phyloP scores from a whole-genome alignment of 345 rosid genomes.

The Noccaea bulbosa region DNA sequence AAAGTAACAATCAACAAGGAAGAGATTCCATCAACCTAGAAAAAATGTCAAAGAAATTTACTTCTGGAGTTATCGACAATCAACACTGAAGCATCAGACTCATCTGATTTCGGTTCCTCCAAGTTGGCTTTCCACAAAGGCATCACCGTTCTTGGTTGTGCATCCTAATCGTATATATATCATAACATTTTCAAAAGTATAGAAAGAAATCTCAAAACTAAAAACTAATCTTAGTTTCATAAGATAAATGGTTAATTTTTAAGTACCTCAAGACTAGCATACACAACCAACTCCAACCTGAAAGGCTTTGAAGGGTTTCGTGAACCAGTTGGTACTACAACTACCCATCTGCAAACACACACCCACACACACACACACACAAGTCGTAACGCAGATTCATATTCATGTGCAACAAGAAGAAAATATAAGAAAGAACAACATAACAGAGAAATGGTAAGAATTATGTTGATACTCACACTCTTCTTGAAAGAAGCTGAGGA shows the following conservation, averaged over 20 bases:
- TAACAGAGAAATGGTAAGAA: background rate
- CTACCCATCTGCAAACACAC: slow-evolving; percentile 76
- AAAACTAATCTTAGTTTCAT: background rate
- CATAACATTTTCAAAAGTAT: slow-evolving; percentile 3
- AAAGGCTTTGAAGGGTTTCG: slow-evolving; percentile 62
- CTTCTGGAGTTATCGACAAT: slow-evolving; percentile 69
- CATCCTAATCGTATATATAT: slow-evolving; percentile 63
- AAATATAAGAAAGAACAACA: background rate
- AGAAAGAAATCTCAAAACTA: slow-evolving; percentile 2
- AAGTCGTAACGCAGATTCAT: slow-evolving; percentile 25
- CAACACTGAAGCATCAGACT: slow-evolving; percentile 73
- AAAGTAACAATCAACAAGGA: slow-evolving; percentile 44
- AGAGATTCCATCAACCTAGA: background rate
- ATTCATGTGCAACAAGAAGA: background rate
- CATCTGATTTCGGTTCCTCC: slow-evolving; percentile 70
- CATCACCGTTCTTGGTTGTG: slow-evolving; percentile 69
- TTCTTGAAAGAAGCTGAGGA: slow-evolving; percentile 84
- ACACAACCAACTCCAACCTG: slow-evolving; percentile 88
- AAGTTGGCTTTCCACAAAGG: slow-evolving; percentile 90
- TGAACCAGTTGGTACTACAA: slow-evolving; percentile 76
- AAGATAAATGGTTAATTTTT: background rate
- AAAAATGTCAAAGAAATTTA: slow-evolving; percentile 46
- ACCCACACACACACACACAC: background rate
- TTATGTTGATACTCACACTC: slow-evolving; percentile 59
- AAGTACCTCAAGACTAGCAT: slow-evolving; percentile 47